Percentiles rank a stretch among this genome's conserved stretches.
Evolutionary conservation across 768 basidiomycete genomes (phyloP).

Genomic region (Lentinula lateritia): DNA sequence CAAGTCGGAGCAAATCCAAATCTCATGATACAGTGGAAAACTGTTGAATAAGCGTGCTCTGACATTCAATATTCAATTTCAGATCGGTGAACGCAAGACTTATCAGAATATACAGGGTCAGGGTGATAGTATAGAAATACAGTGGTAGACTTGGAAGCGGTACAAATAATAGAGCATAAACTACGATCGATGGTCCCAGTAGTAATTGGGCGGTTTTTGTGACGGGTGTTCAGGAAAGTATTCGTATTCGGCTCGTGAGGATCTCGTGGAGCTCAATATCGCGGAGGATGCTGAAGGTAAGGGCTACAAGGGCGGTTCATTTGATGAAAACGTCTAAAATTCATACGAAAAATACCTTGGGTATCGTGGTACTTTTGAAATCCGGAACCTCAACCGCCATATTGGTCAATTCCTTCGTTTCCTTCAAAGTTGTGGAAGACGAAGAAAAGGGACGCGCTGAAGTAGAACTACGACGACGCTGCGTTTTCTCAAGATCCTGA

Average conservation of each 20-base stretch:
- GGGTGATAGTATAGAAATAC: not conserved
- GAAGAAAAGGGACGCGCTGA: not conserved
- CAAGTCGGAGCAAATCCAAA: too few relatives aligned
- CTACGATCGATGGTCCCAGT: constrained; percentile 9
- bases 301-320: not conserved
- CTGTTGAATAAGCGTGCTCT: too few relatives aligned
- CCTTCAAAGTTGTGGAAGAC: not conserved
- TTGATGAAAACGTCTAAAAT: not conserved
- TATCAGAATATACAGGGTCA: not conserved
- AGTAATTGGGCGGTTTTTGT: constrained; percentile 11
- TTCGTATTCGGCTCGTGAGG: not conserved
- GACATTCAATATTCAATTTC: too few relatives aligned
- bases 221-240: constrained; percentile 7
- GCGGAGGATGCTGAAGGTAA: constrained; percentile 1
- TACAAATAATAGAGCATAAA: not conserved
- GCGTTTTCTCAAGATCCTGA: not conserved
- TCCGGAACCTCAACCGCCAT: not conserved
- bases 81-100: not conserved
- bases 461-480: not conserved
- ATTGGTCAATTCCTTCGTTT: not conserved
- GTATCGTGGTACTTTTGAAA: constrained; percentile 10
- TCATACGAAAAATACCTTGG: constrained; percentile 18
- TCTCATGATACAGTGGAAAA: too few relatives aligned
- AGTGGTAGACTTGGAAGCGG: not conserved
- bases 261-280: constrained; percentile 2